Conservation (phyloP, 768 basidiomycete genomes). For the Russula lepida region DNA sequence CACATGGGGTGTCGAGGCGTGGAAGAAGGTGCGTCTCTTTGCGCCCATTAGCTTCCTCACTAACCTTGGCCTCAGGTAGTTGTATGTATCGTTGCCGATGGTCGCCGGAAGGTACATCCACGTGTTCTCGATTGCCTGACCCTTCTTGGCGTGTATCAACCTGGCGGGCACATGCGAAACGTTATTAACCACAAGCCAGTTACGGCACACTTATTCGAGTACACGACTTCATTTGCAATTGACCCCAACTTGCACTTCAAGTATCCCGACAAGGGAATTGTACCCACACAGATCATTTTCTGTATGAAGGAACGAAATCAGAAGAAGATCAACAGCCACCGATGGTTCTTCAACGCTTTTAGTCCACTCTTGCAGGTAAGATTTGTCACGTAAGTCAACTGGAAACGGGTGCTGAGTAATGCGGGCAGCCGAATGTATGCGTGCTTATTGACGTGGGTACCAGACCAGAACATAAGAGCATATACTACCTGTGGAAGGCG, state of each 20-base stretch:
- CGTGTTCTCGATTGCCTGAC: constrained; percentile 85
- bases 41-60: background rate
- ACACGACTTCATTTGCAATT: constrained; percentile 71
- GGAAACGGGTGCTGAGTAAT: background rate
- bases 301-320: constrained; percentile 90
- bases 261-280: constrained; percentile 87
- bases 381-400: background rate
- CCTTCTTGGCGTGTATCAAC: constrained; percentile 88
- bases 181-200: constrained; percentile 66
- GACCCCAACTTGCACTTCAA: constrained; percentile 76
- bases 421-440: constrained; percentile 73
- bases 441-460: constrained; percentile 93
- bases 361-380: constrained; percentile 71
- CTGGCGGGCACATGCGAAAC: constrained; percentile 50
- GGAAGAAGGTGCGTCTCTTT: constrained; percentile 68
- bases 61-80: constrained; percentile 48
- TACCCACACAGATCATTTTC: constrained; percentile 91
- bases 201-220: constrained; percentile 74
- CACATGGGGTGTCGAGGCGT: constrained; percentile 93
- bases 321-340: constrained; percentile 94
- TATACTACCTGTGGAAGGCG: constrained; percentile 94
- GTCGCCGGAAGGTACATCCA: constrained; percentile 73
- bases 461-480: constrained; percentile 75
- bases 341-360: constrained; percentile 98
- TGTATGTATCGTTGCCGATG: constrained; percentile 87